phyloP scores from a whole-genome alignment of 148 eudicot genomes.

The Silene conica region DNA sequence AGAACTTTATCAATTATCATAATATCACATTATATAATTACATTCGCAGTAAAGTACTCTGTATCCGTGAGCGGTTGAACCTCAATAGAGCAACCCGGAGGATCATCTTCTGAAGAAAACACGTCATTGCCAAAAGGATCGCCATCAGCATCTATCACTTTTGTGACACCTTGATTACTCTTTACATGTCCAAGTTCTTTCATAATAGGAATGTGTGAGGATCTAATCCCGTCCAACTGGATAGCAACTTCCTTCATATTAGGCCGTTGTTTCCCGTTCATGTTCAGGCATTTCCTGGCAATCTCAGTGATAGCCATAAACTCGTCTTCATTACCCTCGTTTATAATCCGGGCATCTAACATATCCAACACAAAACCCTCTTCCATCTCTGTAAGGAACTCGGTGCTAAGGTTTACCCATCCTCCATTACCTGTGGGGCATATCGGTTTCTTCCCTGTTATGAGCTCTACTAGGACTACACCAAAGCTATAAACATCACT shows the following conservation, averaged over 20 bases:
- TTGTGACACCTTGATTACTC: no score
- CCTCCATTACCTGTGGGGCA: constrained; percentile 15
- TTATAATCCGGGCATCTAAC: constrained; percentile 13
- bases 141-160: no score
- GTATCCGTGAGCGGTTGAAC: no score
- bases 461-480: constrained; percentile 31
- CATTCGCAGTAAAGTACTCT: no score
- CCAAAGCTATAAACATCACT: constrained; percentile 36
- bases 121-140: no score
- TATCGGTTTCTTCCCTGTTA: constrained; percentile 28
- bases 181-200: no score
- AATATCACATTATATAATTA: no score
- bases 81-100: no score
- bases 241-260: constrained; percentile 22
- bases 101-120: no score
- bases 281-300: constrained; percentile 21
- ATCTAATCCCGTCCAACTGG: constrained; percentile 20
- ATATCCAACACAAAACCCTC: constrained; percentile 12
- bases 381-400: constrained; percentile 26
- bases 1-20: no score
- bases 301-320: constrained; percentile 21
- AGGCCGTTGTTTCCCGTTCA: constrained; percentile 28
- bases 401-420: constrained; percentile 22
- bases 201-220: neutral
- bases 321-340: constrained; percentile 28